These are phyloP conservation scores for Phylloporus rhodoxanthus DNA, from an alignment of 768 basidiomycete genomes.

Conservation along the genomic window DNA sequence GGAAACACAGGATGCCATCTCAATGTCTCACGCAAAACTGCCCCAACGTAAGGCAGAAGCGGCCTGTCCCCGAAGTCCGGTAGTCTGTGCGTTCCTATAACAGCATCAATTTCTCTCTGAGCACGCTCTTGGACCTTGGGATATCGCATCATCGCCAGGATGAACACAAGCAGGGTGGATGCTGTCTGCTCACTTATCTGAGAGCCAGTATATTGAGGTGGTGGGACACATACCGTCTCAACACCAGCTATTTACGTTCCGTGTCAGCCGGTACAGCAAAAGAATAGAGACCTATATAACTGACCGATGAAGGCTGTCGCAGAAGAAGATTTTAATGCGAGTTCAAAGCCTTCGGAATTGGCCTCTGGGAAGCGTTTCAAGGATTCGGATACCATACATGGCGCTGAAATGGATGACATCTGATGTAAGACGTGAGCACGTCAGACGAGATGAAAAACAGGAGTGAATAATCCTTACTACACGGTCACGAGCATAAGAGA, in stretches of 20 bases:
- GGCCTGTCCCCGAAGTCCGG: slow-evolving; percentile 25
- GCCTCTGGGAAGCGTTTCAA: slow-evolving; percentile 15
- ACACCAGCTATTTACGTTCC: slow-evolving; percentile 20
- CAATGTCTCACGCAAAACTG: slow-evolving; percentile 32
- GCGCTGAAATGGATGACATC: slow-evolving; percentile 19
- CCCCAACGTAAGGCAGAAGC: slow-evolving; percentile 29
- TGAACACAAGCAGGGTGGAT: slow-evolving; percentile 28
- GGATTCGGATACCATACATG: slow-evolving; percentile 30
- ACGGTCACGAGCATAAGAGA: slow-evolving; percentile 25
- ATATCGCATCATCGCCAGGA: slow-evolving; percentile 32
- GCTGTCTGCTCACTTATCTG: slow-evolving; percentile 22
- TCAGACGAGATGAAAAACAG: not conserved
- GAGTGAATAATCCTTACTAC: slow-evolving; percentile 12
- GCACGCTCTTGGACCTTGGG: slow-evolving; percentile 32
- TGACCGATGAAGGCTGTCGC: slow-evolving; percentile 31
- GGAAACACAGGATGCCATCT: slow-evolving; percentile 33
- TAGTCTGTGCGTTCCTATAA: slow-evolving; percentile 25
- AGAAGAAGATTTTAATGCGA: slow-evolving; percentile 27
- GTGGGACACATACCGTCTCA: slow-evolving; percentile 20
- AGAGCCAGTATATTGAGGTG: not conserved
- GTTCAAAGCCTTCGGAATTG: slow-evolving; percentile 21
- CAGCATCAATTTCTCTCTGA: slow-evolving; percentile 31
- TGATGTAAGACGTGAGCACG: slow-evolving; percentile 1
- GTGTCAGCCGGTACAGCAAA: slow-evolving; percentile 3
- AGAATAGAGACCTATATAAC: not conserved